These are phyloP conservation scores for Chimonanthus praecox DNA, from an alignment of 164 flowering plant genomes.

Conservation along the genomic window DNA sequence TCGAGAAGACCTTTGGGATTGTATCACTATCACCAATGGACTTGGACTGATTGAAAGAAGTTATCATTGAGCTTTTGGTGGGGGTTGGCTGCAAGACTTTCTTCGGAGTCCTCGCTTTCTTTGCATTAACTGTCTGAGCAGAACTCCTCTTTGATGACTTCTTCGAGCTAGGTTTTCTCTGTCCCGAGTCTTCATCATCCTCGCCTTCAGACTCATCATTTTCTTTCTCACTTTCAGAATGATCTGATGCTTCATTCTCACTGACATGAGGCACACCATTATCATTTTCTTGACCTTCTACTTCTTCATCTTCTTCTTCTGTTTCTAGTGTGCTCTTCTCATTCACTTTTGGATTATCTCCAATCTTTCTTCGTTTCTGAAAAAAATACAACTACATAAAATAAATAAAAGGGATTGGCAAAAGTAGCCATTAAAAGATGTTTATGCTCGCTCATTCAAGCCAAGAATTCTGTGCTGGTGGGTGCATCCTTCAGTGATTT, in stretches of 20 bases:
- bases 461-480: not conserved
- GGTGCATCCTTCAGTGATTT: not conserved
- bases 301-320: constrained; percentile 64
- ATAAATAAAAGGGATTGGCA: not conserved
- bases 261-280: constrained; percentile 52
- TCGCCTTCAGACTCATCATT: constrained; percentile 48
- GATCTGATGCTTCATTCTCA: constrained; percentile 53
- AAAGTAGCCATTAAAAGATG: not conserved
- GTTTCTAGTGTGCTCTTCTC: constrained; percentile 35
- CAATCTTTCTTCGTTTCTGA: constrained; percentile 46
- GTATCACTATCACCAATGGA: constrained; percentile 32
- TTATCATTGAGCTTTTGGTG: constrained; percentile 29
- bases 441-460: not conserved
- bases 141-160: constrained; percentile 37
- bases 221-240: constrained; percentile 58
- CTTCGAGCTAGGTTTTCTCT: constrained; percentile 28
- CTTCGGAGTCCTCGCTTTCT: constrained; percentile 28
- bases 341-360: constrained; percentile 26
- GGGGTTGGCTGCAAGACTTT: constrained; percentile 32
- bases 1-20: constrained; percentile 53
- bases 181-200: constrained; percentile 40
- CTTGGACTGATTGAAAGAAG: constrained; percentile 40
- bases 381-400: not conserved
- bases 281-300: constrained; percentile 39
- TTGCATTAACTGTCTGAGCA: constrained; percentile 30